These are phyloP conservation scores for Candida sp. DNA, from an alignment of 1,139 yeast species.

Conservation along the genomic window DNA sequence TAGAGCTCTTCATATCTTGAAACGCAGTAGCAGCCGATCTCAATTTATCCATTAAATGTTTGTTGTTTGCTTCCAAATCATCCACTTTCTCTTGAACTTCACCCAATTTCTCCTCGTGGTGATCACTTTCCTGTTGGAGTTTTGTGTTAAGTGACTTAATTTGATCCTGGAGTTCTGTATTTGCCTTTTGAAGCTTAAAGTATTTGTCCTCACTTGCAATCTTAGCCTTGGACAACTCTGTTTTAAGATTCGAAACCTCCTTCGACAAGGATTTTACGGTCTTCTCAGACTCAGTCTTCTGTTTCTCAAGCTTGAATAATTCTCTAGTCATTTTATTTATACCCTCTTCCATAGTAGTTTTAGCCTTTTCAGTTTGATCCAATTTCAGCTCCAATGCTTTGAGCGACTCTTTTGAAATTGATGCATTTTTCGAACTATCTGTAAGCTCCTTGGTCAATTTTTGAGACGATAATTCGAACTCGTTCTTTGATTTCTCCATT, in stretches of 20 bases:
- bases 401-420: constrained; percentile 19
- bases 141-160: constrained; percentile 20
- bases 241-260: constrained; percentile 24
- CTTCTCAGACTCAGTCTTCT: constrained; percentile 52
- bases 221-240: constrained; percentile 15
- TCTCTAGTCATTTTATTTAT: constrained; percentile 90
- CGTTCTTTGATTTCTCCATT: constrained; percentile 30
- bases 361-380: constrained; percentile 36
- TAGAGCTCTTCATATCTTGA: constrained; percentile 33
- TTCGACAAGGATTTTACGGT: constrained; percentile 38
- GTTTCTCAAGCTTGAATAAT: constrained; percentile 60
- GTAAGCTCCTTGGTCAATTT: constrained; percentile 28
- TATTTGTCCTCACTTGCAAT: constrained; percentile 19
- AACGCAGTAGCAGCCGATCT: constrained; percentile 45
- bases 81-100: constrained; percentile 18
- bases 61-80: constrained; percentile 34
- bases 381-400: constrained; percentile 25
- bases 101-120: constrained; percentile 13
- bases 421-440: constrained; percentile 20
- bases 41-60: constrained; percentile 40
- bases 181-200: constrained; percentile 1
- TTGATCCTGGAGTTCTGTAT: constrained; percentile 18
- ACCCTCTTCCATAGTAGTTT: constrained; percentile 78
- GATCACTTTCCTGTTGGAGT: constrained; percentile 19
- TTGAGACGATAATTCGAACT: constrained; percentile 25